A percentile compares a stretch with the other conserved stretches of the same genome.
Evolutionary conservation across 495 filamentous ascomycete genomes (phyloP).

Genomic region (Neurospora africana): DNA sequence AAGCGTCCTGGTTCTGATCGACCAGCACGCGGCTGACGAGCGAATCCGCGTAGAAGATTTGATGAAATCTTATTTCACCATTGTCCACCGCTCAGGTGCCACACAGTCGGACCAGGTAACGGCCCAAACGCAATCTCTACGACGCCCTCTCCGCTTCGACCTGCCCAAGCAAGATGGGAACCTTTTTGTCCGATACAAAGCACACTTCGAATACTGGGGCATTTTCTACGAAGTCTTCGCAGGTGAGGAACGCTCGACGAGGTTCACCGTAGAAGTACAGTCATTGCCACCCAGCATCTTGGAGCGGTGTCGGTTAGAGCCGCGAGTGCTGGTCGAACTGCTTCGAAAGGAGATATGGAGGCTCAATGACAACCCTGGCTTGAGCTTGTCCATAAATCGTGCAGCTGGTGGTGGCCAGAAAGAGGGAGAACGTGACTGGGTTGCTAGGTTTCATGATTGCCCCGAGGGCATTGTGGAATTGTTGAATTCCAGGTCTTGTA

Average conservation of each 20-base stretch:
- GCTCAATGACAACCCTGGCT: conserved; percentile 20
- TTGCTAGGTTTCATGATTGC: conserved; percentile 50
- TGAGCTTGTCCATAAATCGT: neutral
- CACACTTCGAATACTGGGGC: conserved; percentile 61
- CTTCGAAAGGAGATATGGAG: conserved; percentile 68
- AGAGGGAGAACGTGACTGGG: conserved; percentile 34
- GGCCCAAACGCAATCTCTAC: conserved; percentile 19
- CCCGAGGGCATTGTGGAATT: conserved; percentile 75
- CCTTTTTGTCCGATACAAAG: conserved; percentile 43
- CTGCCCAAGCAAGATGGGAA: conserved; percentile 45
- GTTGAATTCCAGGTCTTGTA: conserved; percentile 80
- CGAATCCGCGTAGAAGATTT: conserved; percentile 70
- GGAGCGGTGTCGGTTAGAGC: conserved; percentile 65
- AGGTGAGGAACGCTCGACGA: neutral
- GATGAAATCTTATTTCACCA: conserved; percentile 29
- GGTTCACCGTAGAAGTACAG: conserved; percentile 35
- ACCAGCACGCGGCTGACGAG: conserved; percentile 94
- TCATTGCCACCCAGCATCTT: conserved; percentile 60
- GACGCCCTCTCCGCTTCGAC: conserved; percentile 51
- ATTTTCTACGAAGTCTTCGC: conserved; percentile 44
- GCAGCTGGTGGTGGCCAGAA: neutral
- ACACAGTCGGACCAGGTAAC: neutral
- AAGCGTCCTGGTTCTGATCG: conserved; percentile 58
- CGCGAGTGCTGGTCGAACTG: conserved; percentile 55
- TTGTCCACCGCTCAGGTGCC: neutral